Evolutionary conservation across 169 alveolate genomes (phyloP), one percentile per base, ranked within the genome.

Genomic region (Babesia gibsoni): DNA sequence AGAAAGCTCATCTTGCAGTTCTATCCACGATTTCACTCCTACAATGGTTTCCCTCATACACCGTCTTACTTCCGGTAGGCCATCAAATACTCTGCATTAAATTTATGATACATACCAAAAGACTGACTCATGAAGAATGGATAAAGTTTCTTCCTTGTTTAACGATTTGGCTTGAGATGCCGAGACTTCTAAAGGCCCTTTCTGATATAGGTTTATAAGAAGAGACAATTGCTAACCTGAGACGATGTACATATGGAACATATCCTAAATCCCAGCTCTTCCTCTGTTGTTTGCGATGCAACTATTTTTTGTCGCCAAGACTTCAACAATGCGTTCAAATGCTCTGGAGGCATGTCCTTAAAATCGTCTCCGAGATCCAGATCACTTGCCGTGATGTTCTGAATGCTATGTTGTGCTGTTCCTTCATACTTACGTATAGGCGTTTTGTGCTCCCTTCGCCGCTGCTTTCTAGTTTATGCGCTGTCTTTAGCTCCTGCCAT

Each of bases 291-390:
- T 30, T 79, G 79, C 52, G 43, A 29, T 20, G 88, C 82, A 18
- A 79, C 88, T 9, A 58, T 46, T 20, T 57, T 66, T 27, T 79
- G 88, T n/a, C 88, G 27, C 88, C 88, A 79, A 25, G 77, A 41
- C 42, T 79, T 79, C 18, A 79, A 58, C 36, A 79, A 36, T 12
- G 58, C 12, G 43, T 68, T 49, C 43, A 79, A 37, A 16, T 73
- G 48, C 16, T 50, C 23, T 37, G 74, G 65, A 2, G 37, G 68
- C 81, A 77, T 46, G 33, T 39, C 39, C 14, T 39, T 58, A 36
- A 52, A 77, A 3, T 72, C 68, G 27, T 67, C 82, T 0, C 79
- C 73, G 14, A 77, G 67, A 16, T 81, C 86, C 5, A 77, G 42
- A 35, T 77, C 86, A 7, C 37, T 33, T 0, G 86, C 86, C 9